These are phyloP conservation scores for Gynostemma pentaphyllum DNA, from an alignment of 306 rosid genomes.

Conservation along the genomic window DNA sequence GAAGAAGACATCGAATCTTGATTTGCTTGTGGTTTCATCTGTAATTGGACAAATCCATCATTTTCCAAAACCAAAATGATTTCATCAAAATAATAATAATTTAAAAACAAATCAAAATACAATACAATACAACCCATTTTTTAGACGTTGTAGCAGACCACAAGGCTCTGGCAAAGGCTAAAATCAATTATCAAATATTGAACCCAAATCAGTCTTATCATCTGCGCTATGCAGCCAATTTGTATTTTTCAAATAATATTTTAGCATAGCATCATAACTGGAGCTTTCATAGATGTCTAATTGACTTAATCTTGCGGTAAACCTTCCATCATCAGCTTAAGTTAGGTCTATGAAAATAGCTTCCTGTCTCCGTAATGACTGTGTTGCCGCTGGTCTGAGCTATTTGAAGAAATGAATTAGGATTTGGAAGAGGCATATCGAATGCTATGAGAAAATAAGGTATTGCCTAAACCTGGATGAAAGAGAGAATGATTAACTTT, in stretches of 20 bases:
- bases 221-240: conserved; percentile 80
- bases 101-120: conserved; percentile 17
- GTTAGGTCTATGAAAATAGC: conserved; percentile 24
- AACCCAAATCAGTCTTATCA: conserved; percentile 56
- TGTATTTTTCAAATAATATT: conserved; percentile 82
- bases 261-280: conserved; percentile 78
- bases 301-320: conserved; percentile 52
- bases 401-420: conserved; percentile 37
- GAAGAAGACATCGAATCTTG: conserved; percentile 25
- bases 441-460: conserved; percentile 85
- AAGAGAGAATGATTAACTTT: too few species aligned
- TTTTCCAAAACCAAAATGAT: conserved; percentile 18
- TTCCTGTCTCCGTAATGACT: conserved; percentile 29
- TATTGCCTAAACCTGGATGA: conserved; percentile 65
- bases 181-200: conserved; percentile 76
- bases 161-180: conserved; percentile 90
- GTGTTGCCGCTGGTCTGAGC: conserved; percentile 30
- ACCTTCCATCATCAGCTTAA: conserved; percentile 35
- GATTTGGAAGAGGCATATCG: conserved; percentile 43
- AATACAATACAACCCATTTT: conserved; percentile 10
- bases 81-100: conserved; percentile 4
- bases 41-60: conserved; percentile 35
- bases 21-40: conserved; percentile 17
- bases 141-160: conserved; percentile 51
- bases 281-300: conserved; percentile 83